These are phyloP conservation scores for Scedosporium apiospermum DNA, from an alignment of 2,329 filamentous ascomycete genomes.

Conservation along the genomic window DNA sequence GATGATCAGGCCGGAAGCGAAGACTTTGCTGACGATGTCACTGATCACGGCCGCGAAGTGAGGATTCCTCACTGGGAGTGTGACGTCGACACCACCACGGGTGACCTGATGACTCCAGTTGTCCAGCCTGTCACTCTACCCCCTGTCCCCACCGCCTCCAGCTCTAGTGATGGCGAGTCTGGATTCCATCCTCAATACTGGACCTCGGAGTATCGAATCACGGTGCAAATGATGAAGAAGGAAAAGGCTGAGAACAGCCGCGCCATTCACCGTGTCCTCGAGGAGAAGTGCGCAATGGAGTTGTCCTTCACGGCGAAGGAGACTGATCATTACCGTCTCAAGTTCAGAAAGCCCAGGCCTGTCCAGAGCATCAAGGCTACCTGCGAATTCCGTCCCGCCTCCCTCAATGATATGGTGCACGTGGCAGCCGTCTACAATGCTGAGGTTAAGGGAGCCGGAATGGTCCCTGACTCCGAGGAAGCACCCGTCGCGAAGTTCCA, in stretches of 20 bases:
- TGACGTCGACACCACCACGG: slow-evolving; percentile 28
- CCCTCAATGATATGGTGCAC: slow-evolving; percentile 23
- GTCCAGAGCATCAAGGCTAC: not conserved
- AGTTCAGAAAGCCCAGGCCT: not conserved
- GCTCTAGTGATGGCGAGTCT: not conserved
- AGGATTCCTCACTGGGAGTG: slow-evolving; percentile 9
- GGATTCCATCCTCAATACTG: slow-evolving; percentile 14
- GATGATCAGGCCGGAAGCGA: not conserved
- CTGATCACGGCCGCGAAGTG: not conserved
- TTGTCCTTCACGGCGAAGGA: no score
- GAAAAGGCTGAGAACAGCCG: no score
- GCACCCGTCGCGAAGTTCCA: slow-evolving; percentile 17
- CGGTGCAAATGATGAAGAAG: not conserved
- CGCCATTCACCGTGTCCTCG: no score
- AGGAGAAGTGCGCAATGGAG: no score
- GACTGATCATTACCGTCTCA: not conserved
- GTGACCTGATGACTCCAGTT: slow-evolving; percentile 22
- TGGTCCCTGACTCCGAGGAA: slow-evolving; percentile 19
- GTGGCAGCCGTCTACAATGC: slow-evolving; percentile 36
- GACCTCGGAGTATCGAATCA: slow-evolving; percentile 11
- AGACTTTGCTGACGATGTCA: not conserved
- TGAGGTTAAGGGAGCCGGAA: slow-evolving; percentile 24
- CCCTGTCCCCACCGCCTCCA: slow-evolving; percentile 8
- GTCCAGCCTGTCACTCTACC: slow-evolving; percentile 20
- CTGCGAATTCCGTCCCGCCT: slow-evolving; percentile 33